Evolutionary conservation across 2,329 filamentous ascomycete genomes (phyloP).

Genomic region (Parafenestella ontariensis): DNA sequence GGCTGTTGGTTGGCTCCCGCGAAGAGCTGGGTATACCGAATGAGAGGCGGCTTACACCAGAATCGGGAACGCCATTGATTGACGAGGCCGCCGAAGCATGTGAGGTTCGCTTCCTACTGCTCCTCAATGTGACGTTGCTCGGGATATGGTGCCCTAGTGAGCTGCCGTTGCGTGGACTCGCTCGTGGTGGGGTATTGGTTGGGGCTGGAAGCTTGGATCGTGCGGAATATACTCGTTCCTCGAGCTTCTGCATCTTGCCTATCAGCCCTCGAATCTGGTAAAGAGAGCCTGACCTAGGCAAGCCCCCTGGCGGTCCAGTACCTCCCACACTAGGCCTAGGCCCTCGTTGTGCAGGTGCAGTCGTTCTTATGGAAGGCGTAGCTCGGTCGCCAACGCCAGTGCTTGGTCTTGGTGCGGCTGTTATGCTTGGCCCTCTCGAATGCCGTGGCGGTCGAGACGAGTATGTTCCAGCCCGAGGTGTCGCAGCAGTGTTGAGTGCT

Average conservation of each 20-base stretch:
- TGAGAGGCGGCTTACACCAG: constrained; percentile 56
- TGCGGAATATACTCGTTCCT: constrained; percentile 89
- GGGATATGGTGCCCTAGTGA: constrained; percentile 58
- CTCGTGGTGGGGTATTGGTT: constrained; percentile 75
- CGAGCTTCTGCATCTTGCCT: constrained; percentile 95
- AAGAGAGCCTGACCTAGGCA: constrained; percentile 74
- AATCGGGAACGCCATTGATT: constrained; percentile 27
- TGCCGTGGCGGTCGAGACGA: constrained; percentile 56
- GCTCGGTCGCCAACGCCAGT: constrained; percentile 47
- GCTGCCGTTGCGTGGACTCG: constrained; percentile 72
- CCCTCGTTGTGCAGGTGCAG: constrained; percentile 45
- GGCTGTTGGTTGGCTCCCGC: constrained; percentile 54
- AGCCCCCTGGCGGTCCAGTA: constrained; percentile 57
- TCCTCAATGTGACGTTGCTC: constrained; percentile 67
- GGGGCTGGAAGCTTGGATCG: constrained; percentile 91
- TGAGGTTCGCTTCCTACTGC: constrained; percentile 70
- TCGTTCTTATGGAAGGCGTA: constrained; percentile 53
- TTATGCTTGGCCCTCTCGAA: constrained; percentile 65
- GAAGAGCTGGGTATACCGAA: constrained; percentile 52
- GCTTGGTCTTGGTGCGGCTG: constrained; percentile 50
- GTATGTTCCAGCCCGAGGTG: constrained; percentile 61
- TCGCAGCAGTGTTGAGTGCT: constrained; percentile 59
- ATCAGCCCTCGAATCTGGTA: constrained; percentile 93
- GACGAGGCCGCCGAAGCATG: constrained; percentile 58
- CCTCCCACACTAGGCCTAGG: constrained; percentile 52